Base-by-base conservation (phyloP, 1,139 yeast genomes). In the Diutina mesorugosa region DNA sequence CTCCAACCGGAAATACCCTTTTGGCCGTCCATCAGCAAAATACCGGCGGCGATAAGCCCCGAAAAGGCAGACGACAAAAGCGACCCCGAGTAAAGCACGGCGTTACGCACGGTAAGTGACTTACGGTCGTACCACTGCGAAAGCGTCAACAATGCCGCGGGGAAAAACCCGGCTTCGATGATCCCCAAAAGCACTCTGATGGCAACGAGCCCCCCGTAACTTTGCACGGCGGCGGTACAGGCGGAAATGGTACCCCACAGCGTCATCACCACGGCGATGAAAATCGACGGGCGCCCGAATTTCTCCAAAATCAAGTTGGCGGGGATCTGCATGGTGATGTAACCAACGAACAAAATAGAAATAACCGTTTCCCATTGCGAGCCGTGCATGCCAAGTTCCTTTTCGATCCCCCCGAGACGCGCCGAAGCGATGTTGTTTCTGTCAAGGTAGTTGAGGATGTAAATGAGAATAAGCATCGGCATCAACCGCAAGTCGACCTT, bases 21-120 rank as follows among this genome's bases (percentile, higher is more conserved):
- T 9, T 50, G n/a, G 14, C 64, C 66, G 60, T 77, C 72, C 60
- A 83, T 67, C 57, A 75, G 79, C 64, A 78, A 69, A 56, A 83
- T 77, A 57, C 84, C 84, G 56, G 79, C 81, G 32, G 88, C 88
- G 59, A 88, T 78, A 56, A 89, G 80, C 58, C 95, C 95, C 57
- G 90, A 87, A 69, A 87, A 87, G 4, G 91, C 95, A 66, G 93
- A 90, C 30, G 91, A 87, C 59, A 86, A 74, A 63, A 85, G 79
- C 14, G 89, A 82, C 55, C 89, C 85, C 52, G 85, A 74, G 64
- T 79, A 81, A 61, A 84, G 73, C 57, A 83, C 70, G 14, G 88
- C 79, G 64, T 80, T 77, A 64, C 90, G 72, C 50, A 78, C 69
- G 8, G 83, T 71, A 59, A 78, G 69, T 58, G 78, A 79, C 57